phyloP scores from a whole-genome alignment of 2,329 filamentous ascomycete genomes.

The Microdochium nivale region DNA sequence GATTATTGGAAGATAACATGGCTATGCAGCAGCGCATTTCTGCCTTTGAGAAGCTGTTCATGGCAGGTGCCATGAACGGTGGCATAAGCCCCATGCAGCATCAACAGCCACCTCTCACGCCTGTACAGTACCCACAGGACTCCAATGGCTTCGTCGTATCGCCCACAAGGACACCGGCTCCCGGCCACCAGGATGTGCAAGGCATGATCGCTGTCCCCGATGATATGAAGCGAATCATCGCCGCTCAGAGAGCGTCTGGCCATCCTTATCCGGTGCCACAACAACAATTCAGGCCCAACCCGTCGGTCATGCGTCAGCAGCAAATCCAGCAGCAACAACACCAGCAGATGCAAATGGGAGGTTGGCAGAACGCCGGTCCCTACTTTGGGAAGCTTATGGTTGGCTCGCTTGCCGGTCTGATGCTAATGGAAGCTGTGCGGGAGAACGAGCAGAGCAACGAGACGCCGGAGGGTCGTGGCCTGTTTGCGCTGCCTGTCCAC shows the following conservation, averaged over 20 bases:
- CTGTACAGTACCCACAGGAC: conserved; percentile 41
- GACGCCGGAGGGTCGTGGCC: conserved; percentile 54
- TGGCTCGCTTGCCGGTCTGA: conserved; percentile 81
- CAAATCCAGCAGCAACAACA: conserved; percentile 45
- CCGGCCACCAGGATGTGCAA: conserved; percentile 33
- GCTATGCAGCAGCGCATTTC: conserved; percentile 71
- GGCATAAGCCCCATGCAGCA: conserved; percentile 43
- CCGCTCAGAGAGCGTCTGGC: conserved; percentile 45
- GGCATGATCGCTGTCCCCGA: conserved; percentile 61
- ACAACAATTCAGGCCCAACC: conserved; percentile 28
- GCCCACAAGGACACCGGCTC: conserved; percentile 25
- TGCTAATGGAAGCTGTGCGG: conserved; percentile 77
- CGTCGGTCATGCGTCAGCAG: conserved; percentile 42
- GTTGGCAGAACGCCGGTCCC: conserved; percentile 45
- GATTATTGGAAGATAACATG: conserved; percentile 72
- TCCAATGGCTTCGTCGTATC: conserved; percentile 31
- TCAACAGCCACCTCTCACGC: conserved; percentile 36
- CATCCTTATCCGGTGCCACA: conserved; percentile 41
- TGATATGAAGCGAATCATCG: conserved; percentile 53
- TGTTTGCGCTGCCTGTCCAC: conserved; percentile 56
- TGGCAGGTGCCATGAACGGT: conserved; percentile 62
- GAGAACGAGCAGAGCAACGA: conserved; percentile 59
- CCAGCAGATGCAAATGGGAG: conserved; percentile 37
- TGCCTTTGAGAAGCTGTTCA: conserved; percentile 71
- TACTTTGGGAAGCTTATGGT: conserved; percentile 79